Base-by-base conservation (phyloP, 306 rosid genomes). In the Elaeagnus macrophylla region DNA sequence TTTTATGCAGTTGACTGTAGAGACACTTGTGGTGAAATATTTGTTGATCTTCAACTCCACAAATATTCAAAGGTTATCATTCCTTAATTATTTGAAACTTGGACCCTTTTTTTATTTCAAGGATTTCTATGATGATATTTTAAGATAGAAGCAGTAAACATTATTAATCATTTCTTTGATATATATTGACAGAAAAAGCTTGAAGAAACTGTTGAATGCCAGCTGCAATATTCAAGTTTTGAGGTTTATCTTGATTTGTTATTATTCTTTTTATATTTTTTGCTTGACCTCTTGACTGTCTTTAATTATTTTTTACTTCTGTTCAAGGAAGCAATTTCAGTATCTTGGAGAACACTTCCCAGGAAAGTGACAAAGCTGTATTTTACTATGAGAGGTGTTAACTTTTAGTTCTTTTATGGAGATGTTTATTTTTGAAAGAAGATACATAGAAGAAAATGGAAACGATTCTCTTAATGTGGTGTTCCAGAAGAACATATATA, bases 21-120 rank as follows among this genome's bases (percentile, higher is more conserved):
- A 77, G 96, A 91, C 64, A 84, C 97, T 35, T 91, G 85, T 75
- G 96, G 97, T 50, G 96, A 91, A 86, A 78, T 91, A 65, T 91
- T 91, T 80, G 95, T 86, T 62, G 96, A 91, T 61, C 80, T 91
- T 61, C 91, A 76, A 68, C 77, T 82, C 60, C 83, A 91, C 72
- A 77, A 64, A 54, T 86, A 86, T 67, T 79, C 91, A 4, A 86
- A 84, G 94, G 99, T 87, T 54, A 50, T 57, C 9, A 25, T 25
- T 25, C 41, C 2, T 8, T 45, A 42, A 15, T 39, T 12, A 9
- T 35, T 48, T 45, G 16, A 56, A n/a, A n/a, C n/a, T n/a, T n/a
- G n/a, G n/a, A n/a, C n/a, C n/a, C n/a, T 41, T 20, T 13, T 14
- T 14, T 44, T 47, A 8, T 16, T 10, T 50, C 9, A 48, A 39